Evolutionary conservation across 1,284 basidiomycete species (phyloP), one percentile per base, ranked within the genome.

Genomic region (Microbotryum silenes-acaulis): DNA sequence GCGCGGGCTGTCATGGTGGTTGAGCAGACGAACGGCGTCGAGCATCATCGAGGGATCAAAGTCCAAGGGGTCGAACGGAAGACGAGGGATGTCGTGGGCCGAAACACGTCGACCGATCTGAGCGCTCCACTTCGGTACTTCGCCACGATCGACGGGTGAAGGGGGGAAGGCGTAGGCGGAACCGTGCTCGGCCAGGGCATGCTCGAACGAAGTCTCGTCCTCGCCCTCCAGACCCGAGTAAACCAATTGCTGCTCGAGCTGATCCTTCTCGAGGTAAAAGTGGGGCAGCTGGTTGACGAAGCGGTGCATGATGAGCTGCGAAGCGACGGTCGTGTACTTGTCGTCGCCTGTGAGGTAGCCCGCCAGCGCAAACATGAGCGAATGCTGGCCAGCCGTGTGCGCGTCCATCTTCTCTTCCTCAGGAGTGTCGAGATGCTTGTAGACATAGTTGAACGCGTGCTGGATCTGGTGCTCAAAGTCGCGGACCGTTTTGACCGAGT

Each of bases 141-240:
- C 51, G 25, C 62, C 56, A 10, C 57, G 54, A n/a, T 66, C 69
- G 31, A 47, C 27, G 18, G 60, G 62, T 52, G 62, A 62, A 1
- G 68, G 60, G 20, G 70, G 70, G 63, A 74, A 74, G 6, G 65
- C 68, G 51, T 73, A 74, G 20, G 66, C 70, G 23, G 46, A 21
- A 23, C 67, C 59, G 27, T 54, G 44, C 47, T 47, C 55, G 48
- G 18, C 27, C 27, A 21, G 37, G 21, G 29, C 23, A 14, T 29
- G 55, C 42, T 51, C 23, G 45, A 37, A 31, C n/a, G 18, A 42
- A 47, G 7, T 27, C n/a, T 14, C 27, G 14, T 49, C 23, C 23
- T 54, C 59, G 25, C 33, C 57, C 29, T 47, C 50, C 27, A 47
- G 37, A 29, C 33, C 44, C 8, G 25, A 37, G 44, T 57, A 51